Evolutionary conservation across 352 stramenopile species (phyloP), one percentile per base, ranked within the genome.

Genomic region (Phytophthora cactorum): DNA sequence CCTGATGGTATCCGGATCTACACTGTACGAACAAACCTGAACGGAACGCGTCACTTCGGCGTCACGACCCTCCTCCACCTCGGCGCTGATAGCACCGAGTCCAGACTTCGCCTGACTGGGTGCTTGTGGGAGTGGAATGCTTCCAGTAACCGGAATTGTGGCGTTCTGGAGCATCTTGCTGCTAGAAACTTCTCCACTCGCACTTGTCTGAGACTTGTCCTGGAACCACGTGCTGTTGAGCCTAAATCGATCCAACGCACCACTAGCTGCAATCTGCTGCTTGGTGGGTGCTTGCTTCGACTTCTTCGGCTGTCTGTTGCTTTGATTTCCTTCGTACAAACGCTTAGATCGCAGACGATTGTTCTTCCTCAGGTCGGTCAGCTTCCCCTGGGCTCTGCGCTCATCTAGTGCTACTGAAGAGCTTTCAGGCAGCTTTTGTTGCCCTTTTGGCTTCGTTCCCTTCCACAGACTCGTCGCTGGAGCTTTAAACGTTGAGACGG

Each of bases 171-270:
- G 5, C 38, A 9, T 27, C 15, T 61, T 52, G 45, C 43, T 50
- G 15, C 8, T 43, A 28, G 44, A 11, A 22, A 7, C 7, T 15
- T 58, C 8, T 7, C 32, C 51, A 14, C 2, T 43, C 31, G 15
- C n/a, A 55, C 4, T 12, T 52, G 17, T 46, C 17, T 41, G 29
- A 5, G 17, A 28, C 14, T 46, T 43, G n/a, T 41, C 22, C 28
- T 71, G 51, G 29, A 63, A 57, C n/a, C 27, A 57, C 15, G 34
- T 31, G 10, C 49, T 56, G 15, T 66, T 27, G 15, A 69, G 52
- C 31, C 62, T 51, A 25, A 78, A 78, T 31, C 54, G 62, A 65
- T 65, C 47, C 27, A 72, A 57, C 4, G 54, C 51, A 7, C 22
- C 44, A 17, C 49, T 32, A 5, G 22, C 8, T 1, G 47, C 27